These are phyloP conservation scores for Colletotrichum orbiculare DNA, from an alignment of 2,329 filamentous ascomycete species.

Conservation along the genomic window DNA sequence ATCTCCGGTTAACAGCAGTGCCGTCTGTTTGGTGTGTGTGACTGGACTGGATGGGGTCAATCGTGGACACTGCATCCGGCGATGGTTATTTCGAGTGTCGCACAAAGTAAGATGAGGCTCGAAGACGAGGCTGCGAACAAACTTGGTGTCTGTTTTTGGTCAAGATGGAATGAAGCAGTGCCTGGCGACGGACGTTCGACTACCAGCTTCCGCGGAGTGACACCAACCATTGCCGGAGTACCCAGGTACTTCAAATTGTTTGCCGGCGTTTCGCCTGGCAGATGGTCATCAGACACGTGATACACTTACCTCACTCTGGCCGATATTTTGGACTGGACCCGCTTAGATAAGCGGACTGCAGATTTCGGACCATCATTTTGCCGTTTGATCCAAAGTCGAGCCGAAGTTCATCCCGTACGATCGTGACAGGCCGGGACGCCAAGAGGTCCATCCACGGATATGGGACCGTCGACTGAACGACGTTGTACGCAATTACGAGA, in stretches of 20 bases:
- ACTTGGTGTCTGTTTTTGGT: slow-evolving; percentile 6
- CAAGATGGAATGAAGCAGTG: not conserved
- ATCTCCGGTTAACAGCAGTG: slow-evolving; percentile 7
- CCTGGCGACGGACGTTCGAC: slow-evolving; percentile 6
- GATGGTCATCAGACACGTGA: too few relatives aligned
- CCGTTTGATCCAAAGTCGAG: too few relatives aligned
- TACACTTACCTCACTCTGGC: too few relatives aligned
- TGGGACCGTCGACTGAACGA: too few relatives aligned
- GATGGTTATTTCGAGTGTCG: not conserved
- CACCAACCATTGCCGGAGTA: not conserved
- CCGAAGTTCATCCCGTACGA: slow-evolving; percentile 9
- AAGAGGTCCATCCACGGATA: too few relatives aligned
- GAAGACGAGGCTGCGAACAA: slow-evolving; percentile 12
- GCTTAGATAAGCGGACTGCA: too few relatives aligned
- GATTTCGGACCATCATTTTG: too few relatives aligned
- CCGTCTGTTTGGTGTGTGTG: not conserved
- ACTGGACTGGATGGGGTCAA: too few relatives aligned
- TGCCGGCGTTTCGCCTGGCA: too few relatives aligned
- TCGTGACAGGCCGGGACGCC: too few relatives aligned
- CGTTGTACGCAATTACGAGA: slow-evolving; percentile 5
- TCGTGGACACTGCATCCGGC: slow-evolving; percentile 12
- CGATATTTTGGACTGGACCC: too few relatives aligned
- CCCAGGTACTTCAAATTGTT: too few relatives aligned
- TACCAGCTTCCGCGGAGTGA: not conserved
- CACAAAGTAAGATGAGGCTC: not conserved